Conservation (phyloP, 768 basidiomycete species). For the Podaxis sp. region DNA sequence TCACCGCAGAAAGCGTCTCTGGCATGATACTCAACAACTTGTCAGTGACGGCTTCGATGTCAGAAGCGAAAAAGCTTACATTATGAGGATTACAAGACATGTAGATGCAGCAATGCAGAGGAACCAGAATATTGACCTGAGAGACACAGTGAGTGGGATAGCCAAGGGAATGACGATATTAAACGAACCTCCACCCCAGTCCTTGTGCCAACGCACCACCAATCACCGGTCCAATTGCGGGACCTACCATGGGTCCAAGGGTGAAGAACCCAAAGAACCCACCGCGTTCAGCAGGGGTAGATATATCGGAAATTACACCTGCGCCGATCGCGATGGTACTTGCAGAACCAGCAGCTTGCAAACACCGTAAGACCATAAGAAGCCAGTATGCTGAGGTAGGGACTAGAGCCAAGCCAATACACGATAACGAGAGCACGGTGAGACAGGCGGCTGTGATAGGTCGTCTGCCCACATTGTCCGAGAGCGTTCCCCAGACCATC, state of each 20-base stretch:
- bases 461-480: constrained; percentile 65
- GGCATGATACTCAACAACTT: constrained; percentile 43
- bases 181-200: constrained; percentile 62
- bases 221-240: constrained; percentile 59
- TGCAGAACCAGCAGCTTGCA: constrained; percentile 79
- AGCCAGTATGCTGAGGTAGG: constrained; percentile 71
- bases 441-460: constrained; percentile 66
- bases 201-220: constrained; percentile 56
- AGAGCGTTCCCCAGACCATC: constrained; percentile 70
- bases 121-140: constrained; percentile 65
- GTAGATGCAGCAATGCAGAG: constrained; percentile 46
- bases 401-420: constrained; percentile 55
- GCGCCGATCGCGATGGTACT: constrained; percentile 78
- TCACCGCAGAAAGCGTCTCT: constrained; percentile 55
- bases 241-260: constrained; percentile 70
- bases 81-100: constrained; percentile 46
- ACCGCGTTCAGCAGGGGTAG: constrained; percentile 70
- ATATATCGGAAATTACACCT: constrained; percentile 79
- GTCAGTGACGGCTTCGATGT: constrained; percentile 19
- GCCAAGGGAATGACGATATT: not conserved
- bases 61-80: constrained; percentile 32
- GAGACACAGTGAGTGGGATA: not conserved
- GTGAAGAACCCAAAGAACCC: constrained; percentile 69
- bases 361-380: constrained; percentile 72
- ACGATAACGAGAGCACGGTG: constrained; percentile 60